Conservation (phyloP, 495 filamentous ascomycete genomes). For the Penicillium herquei region DNA sequence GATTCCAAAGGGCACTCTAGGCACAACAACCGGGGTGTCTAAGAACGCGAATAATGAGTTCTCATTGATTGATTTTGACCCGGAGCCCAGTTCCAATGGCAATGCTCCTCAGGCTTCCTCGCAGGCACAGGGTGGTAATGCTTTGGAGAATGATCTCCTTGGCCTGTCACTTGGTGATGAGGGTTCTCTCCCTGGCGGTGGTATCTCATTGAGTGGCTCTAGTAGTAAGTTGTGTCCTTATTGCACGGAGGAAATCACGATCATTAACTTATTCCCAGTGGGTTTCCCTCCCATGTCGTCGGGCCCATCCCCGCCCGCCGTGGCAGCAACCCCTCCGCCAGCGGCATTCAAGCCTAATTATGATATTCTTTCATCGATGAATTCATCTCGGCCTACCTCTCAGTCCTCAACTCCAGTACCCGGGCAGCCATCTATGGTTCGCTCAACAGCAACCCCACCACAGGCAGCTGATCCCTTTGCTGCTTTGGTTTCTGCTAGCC, state of each 20-base stretch:
- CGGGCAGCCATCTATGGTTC: slow-evolving; percentile 30
- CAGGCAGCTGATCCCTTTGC: slow-evolving; percentile 63
- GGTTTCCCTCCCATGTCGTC: slow-evolving; percentile 24
- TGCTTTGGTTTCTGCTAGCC: slow-evolving; percentile 59
- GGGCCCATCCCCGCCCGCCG: slow-evolving; percentile 26
- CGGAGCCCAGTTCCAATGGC: slow-evolving; percentile 51
- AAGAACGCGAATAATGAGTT: slow-evolving; percentile 80
- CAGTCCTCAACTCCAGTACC: slow-evolving; percentile 49
- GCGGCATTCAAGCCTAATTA: slow-evolving; percentile 51
- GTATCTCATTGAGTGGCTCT: slow-evolving; percentile 77
- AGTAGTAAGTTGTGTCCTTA: slow-evolving; percentile 54
- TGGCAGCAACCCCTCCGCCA: slow-evolving; percentile 36
- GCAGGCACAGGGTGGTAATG: slow-evolving; percentile 29
- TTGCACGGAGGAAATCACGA: slow-evolving; percentile 5
- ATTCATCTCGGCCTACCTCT: slow-evolving; percentile 43
- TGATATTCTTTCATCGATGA: slow-evolving; percentile 58
- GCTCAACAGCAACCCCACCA: slow-evolving; percentile 37
- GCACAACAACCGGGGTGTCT: slow-evolving; percentile 66
- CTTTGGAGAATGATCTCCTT: slow-evolving; percentile 64
- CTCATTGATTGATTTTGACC: slow-evolving; percentile 88
- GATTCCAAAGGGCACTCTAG: slow-evolving; percentile 79
- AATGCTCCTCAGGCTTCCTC: slow-evolving; percentile 37
- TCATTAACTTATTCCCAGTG: slow-evolving; percentile 18
- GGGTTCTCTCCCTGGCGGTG: slow-evolving; percentile 67
- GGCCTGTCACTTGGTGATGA: slow-evolving; percentile 66